Evolutionary conservation across 2,329 filamentous ascomycete species (phyloP).

Genomic region (Cercospora beticola): DNA sequence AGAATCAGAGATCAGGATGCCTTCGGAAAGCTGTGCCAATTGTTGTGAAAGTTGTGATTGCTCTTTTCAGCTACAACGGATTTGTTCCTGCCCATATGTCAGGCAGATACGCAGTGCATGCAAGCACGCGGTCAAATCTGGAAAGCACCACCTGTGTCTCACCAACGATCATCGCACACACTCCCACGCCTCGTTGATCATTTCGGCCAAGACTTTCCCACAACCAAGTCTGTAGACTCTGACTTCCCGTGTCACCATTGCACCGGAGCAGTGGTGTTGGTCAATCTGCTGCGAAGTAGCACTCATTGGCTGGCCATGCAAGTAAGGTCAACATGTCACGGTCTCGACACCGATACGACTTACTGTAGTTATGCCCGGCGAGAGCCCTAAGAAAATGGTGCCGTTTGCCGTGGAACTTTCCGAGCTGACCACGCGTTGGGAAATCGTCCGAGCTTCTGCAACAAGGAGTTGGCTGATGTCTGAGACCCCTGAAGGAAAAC

Average conservation of each 20-base stretch:
- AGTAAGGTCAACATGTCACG: neutral
- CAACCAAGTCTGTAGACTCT: neutral
- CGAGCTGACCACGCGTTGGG: slow-evolving; percentile 45
- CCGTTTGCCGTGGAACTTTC: slow-evolving; percentile 58
- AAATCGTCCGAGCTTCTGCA: slow-evolving; percentile 60
- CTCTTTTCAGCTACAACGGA: neutral
- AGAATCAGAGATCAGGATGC: neutral
- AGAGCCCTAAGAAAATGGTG: slow-evolving; percentile 55
- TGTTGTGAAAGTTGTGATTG: neutral
- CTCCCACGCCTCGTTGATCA: neutral
- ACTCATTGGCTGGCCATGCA: neutral
- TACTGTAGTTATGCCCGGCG: neutral
- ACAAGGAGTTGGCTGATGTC: slow-evolving; percentile 60
- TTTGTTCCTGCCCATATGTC: neutral
- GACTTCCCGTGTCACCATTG: neutral
- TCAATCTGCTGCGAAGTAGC: neutral
- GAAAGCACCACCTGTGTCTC: no score
- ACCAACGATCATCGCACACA: neutral
- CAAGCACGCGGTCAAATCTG: no score
- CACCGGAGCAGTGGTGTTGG: neutral
- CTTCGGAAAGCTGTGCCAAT: no score
- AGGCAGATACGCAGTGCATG: no score
- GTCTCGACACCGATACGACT: neutral
- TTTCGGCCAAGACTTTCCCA: neutral
- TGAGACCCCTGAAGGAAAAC: slow-evolving; percentile 49